Percentiles rank a stretch among this genome's conserved stretches.
These are phyloP conservation scores for thale cress (Arabidopsis thaliana) DNA, from an alignment of 345 rosid species.

Conservation along the genomic window TAIR10.1 NC_003074.8:4992501-4993000, in stretches of 20 bases:
- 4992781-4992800: conserved; percentile 66
- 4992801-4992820: conserved; percentile 56
- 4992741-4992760: conserved; percentile 63
- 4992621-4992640: conserved; percentile 61
- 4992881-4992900: background rate
- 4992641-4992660: conserved; percentile 60
- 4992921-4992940: conserved; percentile 47
- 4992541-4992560: background rate
- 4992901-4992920: conserved; percentile 1
- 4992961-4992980: conserved; percentile 57
- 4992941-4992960: conserved; percentile 49
- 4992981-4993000: conserved; percentile 56
- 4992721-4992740: conserved; percentile 62
- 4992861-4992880: background rate
- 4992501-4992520: conserved; percentile 77
- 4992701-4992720: conserved; percentile 68
- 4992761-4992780: conserved; percentile 61
- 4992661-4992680: conserved; percentile 68
- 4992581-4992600: background rate
- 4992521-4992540: conserved; percentile 28
- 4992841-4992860: background rate
- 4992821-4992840: conserved; percentile 37
- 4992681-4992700: conserved; percentile 63
- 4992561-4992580: background rate
- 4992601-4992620: conserved; percentile 51